Conservation (phyloP, 495 filamentous ascomycete genomes). For the Durotheca rogersii region DNA sequence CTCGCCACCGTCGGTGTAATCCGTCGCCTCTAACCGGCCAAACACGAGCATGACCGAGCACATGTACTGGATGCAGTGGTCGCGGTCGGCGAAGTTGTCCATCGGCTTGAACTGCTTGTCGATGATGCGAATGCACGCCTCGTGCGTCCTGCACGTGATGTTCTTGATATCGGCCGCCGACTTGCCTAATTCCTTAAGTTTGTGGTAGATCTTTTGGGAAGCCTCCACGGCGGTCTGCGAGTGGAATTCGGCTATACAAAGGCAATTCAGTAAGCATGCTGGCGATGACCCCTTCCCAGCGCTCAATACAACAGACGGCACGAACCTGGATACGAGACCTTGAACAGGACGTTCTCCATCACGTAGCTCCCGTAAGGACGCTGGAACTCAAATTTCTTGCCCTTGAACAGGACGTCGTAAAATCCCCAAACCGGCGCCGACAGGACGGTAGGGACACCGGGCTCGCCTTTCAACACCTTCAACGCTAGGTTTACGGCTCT, state of each 20-base stretch:
- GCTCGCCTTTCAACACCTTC: constrained; percentile 90
- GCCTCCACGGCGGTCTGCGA: constrained; percentile 98
- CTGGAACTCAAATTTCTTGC: constrained; percentile 94
- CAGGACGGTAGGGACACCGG: constrained; percentile 86
- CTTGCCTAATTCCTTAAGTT: constrained; percentile 83
- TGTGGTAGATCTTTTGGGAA: constrained; percentile 78
- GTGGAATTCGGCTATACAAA: constrained; percentile 83
- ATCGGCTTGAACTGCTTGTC: constrained; percentile 99
- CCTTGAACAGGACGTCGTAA: constrained; percentile 97
- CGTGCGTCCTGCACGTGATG: constrained; percentile 92
- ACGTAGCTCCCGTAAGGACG: constrained; percentile 96
- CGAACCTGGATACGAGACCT: constrained; percentile 94
- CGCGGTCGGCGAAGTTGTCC: constrained; percentile 99
- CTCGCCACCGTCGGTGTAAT: constrained; percentile 90
- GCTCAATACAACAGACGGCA: constrained; percentile 1
- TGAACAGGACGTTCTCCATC: constrained; percentile 99
- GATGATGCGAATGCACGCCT: constrained; percentile 97
- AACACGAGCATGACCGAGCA: constrained; percentile 91
- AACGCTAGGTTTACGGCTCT: constrained; percentile 91
- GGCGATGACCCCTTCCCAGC: background rate
- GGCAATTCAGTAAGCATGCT: constrained; percentile 7
- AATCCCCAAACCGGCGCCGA: constrained; percentile 96
- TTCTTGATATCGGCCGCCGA: constrained; percentile 91
- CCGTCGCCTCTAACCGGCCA: constrained; percentile 83
- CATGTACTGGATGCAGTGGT: constrained; percentile 99